A percentile compares a stretch with the other conserved stretches of the same genome.
Evolutionary conservation across 2,329 filamentous ascomycete species (phyloP).

Genomic region (Escovopsis sp.): DNA sequence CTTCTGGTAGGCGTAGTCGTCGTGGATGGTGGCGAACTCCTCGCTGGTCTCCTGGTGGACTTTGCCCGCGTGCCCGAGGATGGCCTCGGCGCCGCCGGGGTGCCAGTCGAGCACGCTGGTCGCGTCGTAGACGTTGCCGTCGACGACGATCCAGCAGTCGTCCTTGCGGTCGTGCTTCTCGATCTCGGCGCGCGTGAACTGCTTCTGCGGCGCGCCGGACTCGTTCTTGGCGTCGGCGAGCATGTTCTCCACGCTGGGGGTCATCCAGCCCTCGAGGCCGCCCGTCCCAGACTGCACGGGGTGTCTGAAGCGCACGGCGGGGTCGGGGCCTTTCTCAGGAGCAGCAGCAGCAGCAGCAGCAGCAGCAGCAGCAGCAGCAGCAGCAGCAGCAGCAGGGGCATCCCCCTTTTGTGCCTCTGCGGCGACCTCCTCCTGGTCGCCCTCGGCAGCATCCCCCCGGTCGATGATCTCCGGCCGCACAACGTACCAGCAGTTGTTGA

Average conservation of each 20-base stretch:
- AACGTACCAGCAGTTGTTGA: conserved; percentile 93
- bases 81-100: conserved; percentile 75
- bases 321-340: conserved; percentile 72
- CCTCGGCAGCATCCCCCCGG: conserved; percentile 55
- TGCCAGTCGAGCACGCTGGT: conserved; percentile 67
- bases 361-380: no score
- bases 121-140: conserved; percentile 80
- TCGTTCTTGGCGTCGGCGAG: conserved; percentile 17
- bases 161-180: conserved; percentile 48
- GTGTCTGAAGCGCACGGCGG: conserved; percentile 63
- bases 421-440: conserved; percentile 89
- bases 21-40: conserved; percentile 78
- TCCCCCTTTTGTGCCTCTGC: no score
- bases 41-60: conserved; percentile 57
- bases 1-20: conserved; percentile 23
- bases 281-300: conserved; percentile 63
- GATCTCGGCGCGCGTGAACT: conserved; percentile 57
- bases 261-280: conserved; percentile 26
- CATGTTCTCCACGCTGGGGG: conserved; percentile 50
- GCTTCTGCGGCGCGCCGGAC: conserved; percentile 45
- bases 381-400: no score
- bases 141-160: conserved; percentile 74
- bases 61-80: conserved; percentile 56
- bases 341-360: no score
- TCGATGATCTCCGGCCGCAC: conserved; percentile 44